phyloP scores from a whole-genome alignment of 2,329 filamentous ascomycete species.

The Fusarium pilosicola region DNA sequence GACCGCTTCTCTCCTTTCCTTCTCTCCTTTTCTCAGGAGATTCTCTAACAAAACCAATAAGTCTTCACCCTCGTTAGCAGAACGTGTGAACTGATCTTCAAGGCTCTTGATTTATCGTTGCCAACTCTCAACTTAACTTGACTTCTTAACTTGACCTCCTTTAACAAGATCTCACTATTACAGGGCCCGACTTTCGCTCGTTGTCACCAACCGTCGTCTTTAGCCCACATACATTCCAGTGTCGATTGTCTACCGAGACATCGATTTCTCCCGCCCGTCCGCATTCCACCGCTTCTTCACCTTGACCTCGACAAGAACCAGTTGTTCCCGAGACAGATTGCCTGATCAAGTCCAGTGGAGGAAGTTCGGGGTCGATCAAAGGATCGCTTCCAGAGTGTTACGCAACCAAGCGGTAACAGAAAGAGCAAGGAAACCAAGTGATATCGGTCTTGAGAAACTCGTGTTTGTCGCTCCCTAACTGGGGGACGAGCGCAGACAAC shows the following conservation, averaged over 20 bases:
- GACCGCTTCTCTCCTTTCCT: constrained; percentile 32
- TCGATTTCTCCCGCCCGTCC: constrained; percentile 14
- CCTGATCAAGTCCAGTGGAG: constrained; percentile 22
- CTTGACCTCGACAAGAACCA: constrained; percentile 1
- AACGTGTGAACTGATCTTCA: constrained; percentile 40
- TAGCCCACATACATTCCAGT: constrained; percentile 36
- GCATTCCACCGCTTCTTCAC: constrained; percentile 36
- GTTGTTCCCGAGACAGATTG: constrained; percentile 34
- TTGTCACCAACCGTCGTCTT: constrained; percentile 38
- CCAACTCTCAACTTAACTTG: constrained; percentile 5
- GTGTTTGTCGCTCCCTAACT: constrained; percentile 36
- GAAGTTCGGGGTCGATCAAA: constrained; percentile 1
- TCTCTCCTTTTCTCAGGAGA: constrained; percentile 25
- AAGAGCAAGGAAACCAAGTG: constrained; percentile 25
- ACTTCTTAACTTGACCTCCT: constrained; percentile 9
- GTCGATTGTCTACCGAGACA: constrained; percentile 30
- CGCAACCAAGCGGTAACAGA: constrained; percentile 14
- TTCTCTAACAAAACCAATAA: constrained; percentile 35
- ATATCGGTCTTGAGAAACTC: constrained; percentile 24
- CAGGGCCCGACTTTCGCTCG: constrained; percentile 43
- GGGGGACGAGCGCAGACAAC: constrained; percentile 41
- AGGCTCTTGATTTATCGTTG: constrained; percentile 20
- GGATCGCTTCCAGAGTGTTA: constrained; percentile 1
- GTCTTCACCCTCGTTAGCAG: constrained; percentile 39
- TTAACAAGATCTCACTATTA: constrained; percentile 37